phyloP scores from a whole-genome alignment of 495 filamentous ascomycete species.

The Mytilinidion resinicola region DNA sequence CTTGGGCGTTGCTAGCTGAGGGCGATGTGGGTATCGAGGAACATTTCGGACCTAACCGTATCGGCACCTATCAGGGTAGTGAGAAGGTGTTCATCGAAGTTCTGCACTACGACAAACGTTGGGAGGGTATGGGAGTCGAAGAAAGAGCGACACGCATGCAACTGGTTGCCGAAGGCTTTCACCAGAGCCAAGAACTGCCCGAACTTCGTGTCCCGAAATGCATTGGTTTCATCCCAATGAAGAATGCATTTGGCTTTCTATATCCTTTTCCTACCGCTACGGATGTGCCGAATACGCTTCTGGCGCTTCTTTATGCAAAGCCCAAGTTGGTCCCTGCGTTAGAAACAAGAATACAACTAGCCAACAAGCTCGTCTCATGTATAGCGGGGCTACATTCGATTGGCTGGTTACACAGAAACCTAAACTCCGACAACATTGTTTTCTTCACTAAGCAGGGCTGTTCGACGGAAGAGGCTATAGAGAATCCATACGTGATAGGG shows the following conservation, averaged over 20 bases:
- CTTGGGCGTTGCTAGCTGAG: no score
- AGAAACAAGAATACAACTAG: background rate
- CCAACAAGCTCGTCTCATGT: background rate
- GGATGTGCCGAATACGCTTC: background rate
- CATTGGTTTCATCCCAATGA: background rate
- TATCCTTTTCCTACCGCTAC: background rate
- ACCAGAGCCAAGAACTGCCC: background rate
- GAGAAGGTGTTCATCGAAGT: no score
- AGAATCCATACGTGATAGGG: background rate
- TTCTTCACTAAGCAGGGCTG: no score
- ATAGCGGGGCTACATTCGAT: background rate
- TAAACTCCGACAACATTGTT: background rate
- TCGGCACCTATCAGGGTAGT: no score
- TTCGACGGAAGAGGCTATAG: no score
- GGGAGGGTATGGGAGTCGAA: no score
- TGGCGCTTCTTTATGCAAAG: background rate
- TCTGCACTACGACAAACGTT: no score
- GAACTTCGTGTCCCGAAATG: background rate
- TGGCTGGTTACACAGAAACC: background rate
- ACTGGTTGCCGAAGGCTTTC: background rate
- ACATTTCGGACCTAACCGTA: no score
- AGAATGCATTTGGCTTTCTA: background rate
- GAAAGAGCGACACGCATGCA: background rate
- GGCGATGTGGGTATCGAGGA: no score
- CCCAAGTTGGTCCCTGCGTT: background rate